Evolutionary conservation across 108 stramenopile genomes (phyloP), one percentile per base, ranked within the genome.

Genomic region (Cylindrotheca closterium): DNA sequence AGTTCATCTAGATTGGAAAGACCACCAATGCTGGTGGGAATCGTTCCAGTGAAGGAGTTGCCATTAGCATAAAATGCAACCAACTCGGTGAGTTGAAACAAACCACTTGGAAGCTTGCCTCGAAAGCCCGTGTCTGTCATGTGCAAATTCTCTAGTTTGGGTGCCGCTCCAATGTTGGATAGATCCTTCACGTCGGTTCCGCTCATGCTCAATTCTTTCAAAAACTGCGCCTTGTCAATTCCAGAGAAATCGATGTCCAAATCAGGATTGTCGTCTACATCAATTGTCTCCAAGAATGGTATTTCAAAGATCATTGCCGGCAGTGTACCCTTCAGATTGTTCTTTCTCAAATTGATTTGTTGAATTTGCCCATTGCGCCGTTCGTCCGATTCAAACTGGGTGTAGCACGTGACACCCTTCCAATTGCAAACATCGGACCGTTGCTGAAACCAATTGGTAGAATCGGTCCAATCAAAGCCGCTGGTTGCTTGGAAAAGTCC

Each of bases 331-430:
- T 60, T 61, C 29, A 92, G 68, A 55, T 81, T 79, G 51, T 92
- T 92, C 26, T 70, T 63, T 15, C 70, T 65, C 29, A 92, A 52
- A 34, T 75, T 77, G 45, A 92, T 74, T 30, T 73, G 63, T 33
- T 79, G 71, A 23, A 92, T 71, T 22, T 81, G 65, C 4, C 86
- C 84, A 28, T 68, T 70, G 24, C 72, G 75, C 7, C 65, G 25
- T 1, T 18, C 15, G 47, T 78, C 77, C 15, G 18, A 30, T 22
- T 24, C 26, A 27, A 32, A 50, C 19, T 62, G 70, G 3, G 32
- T 27, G 47, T 73, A 74, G 52, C 92, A 93, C 15, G 63, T 65
- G 10, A 93, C 71, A 34, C 92, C 92, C 42, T 80, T 77, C 85
- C 85, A 93, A 23, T 65, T 51, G 57, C 92, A 93, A 22, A 86